Evolutionary conservation across 1,284 basidiomycete genomes (phyloP).

Genomic region (Trametes pubescens): DNA sequence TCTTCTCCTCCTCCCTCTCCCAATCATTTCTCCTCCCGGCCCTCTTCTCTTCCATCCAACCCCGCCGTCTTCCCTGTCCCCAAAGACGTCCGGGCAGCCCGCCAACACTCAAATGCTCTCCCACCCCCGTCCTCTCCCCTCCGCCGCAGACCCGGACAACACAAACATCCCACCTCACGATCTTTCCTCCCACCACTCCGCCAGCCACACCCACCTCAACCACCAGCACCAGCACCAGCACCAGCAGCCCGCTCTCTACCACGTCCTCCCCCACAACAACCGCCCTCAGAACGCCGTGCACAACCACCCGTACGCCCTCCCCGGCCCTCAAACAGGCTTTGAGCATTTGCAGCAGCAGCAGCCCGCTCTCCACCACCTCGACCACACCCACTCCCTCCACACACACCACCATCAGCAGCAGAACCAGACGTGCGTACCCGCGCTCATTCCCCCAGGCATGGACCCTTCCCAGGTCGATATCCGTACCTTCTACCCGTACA

Average conservation of each 20-base stretch:
- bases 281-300: conserved; percentile 29
- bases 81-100: conserved; percentile 1
- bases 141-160: neutral
- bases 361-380: conserved; percentile 22
- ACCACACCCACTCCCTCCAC: conserved; percentile 30
- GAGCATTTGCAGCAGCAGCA: conserved; percentile 12
- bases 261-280: conserved; percentile 19
- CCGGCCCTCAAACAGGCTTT: conserved; percentile 8
- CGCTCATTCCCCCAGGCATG: conserved; percentile 58
- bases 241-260: conserved; percentile 29
- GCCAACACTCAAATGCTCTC: conserved; percentile 29
- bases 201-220: conserved; percentile 1
- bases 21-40: conserved; percentile 16
- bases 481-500: conserved; percentile 82
- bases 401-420: conserved; percentile 30
- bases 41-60: neutral
- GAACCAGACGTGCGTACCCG: conserved; percentile 52
- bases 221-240: neutral
- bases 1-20: conserved; percentile 10
- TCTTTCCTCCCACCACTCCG: conserved; percentile 20
- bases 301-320: conserved; percentile 30
- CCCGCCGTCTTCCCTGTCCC: neutral
- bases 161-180: conserved; percentile 26
- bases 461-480: conserved; percentile 71
- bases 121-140: conserved; percentile 16